Conservation (phyloP, 768 basidiomycete species). For the Melanogaster broomeanus region DNA sequence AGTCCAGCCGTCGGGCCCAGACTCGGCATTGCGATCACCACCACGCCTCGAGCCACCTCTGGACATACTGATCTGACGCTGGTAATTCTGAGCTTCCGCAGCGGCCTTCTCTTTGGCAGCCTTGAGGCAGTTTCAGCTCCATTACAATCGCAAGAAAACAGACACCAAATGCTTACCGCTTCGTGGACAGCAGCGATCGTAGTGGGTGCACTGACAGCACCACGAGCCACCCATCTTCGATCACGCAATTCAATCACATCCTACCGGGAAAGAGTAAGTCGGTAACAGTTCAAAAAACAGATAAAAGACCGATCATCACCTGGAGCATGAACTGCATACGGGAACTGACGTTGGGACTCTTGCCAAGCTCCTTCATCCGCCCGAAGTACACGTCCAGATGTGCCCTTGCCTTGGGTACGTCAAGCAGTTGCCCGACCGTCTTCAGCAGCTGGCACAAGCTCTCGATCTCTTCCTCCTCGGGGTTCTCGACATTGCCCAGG, state of each 20-base stretch:
- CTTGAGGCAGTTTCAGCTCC: conserved; percentile 37
- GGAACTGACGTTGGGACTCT: conserved; percentile 72
- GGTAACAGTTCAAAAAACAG: background rate
- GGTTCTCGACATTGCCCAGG: conserved; percentile 88
- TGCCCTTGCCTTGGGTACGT: conserved; percentile 76
- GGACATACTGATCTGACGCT: conserved; percentile 76
- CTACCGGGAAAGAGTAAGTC: conserved; percentile 40
- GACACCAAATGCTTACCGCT: conserved; percentile 52
- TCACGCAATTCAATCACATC: conserved; percentile 89
- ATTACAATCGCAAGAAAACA: background rate
- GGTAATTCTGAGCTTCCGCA: conserved; percentile 58
- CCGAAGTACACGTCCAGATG: conserved; percentile 94
- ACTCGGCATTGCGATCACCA: conserved; percentile 62
- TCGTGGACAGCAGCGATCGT: conserved; percentile 91
- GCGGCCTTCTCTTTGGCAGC: conserved; percentile 82
- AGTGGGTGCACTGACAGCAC: conserved; percentile 72
- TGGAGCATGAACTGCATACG: conserved; percentile 96
- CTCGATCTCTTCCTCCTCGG: conserved; percentile 98
- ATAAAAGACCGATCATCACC: conserved; percentile 48
- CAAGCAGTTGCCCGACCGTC: conserved; percentile 84
- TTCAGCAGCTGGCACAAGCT: conserved; percentile 89
- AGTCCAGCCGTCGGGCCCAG: conserved; percentile 88
- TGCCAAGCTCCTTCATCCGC: conserved; percentile 82
- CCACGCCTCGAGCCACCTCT: conserved; percentile 91
- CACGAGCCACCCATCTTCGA: conserved; percentile 78